Evolutionary conservation across 2,329 filamentous ascomycete species (phyloP).

Genomic region (Colletotrichum lini): DNA sequence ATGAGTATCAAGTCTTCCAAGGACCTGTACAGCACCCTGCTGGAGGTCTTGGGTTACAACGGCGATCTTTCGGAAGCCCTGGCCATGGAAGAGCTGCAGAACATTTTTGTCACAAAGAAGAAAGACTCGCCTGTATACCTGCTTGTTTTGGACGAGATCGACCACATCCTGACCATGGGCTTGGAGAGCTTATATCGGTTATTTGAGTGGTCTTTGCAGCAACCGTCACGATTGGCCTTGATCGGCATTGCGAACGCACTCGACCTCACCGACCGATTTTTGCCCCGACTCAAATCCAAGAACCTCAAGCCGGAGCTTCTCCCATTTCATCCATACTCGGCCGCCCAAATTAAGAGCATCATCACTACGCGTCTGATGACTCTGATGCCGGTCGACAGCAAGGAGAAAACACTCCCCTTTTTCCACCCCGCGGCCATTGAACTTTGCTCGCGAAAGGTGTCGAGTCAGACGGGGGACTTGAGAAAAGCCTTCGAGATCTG

Average conservation of each 20-base stretch:
- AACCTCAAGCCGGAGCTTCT: conserved; percentile 92
- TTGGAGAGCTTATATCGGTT: conserved; percentile 90
- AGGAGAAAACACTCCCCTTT: conserved; percentile 79
- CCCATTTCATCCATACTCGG: conserved; percentile 93
- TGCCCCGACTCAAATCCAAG: conserved; percentile 92
- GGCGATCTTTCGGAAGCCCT: conserved; percentile 74
- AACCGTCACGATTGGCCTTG: conserved; percentile 83
- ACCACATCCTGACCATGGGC: conserved; percentile 91
- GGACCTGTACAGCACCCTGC: conserved; percentile 85
- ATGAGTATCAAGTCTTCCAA: conserved; percentile 94
- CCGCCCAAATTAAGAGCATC: conserved; percentile 87
- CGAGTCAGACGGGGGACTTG: conserved; percentile 92
- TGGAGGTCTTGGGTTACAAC: conserved; percentile 77
- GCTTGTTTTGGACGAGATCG: conserved; percentile 95
- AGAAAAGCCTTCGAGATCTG: conserved; percentile 97
- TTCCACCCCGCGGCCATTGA: conserved; percentile 95
- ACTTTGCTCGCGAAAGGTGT: conserved; percentile 94
- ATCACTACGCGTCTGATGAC: conserved; percentile 87
- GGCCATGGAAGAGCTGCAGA: conserved; percentile 77
- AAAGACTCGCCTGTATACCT: conserved; percentile 75
- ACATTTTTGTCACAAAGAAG: conserved; percentile 77
- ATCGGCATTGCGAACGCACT: conserved; percentile 97
- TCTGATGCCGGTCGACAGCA: conserved; percentile 72
- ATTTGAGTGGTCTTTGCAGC: conserved; percentile 96
- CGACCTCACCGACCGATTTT: conserved; percentile 93